These are phyloP conservation scores for Klebsormidium nitens DNA, from an alignment of 139 green algal genomes.

Conservation along the genomic window DNA sequence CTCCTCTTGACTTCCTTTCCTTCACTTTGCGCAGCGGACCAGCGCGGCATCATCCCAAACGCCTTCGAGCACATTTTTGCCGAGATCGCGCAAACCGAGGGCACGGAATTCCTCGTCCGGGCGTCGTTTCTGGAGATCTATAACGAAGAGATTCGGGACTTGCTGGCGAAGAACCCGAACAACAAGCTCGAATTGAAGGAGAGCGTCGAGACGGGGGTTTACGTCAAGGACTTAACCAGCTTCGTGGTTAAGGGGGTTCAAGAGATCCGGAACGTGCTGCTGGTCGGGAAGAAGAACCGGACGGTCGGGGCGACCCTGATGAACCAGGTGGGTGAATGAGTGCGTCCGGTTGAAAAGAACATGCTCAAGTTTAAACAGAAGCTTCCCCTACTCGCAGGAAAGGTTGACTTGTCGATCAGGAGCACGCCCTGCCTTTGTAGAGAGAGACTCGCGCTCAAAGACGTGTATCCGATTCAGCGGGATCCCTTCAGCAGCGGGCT, in stretches of 20 bases:
- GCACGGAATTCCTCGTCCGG: constrained; percentile 67
- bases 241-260: constrained; percentile 73
- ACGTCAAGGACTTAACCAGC: constrained; percentile 72
- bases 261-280: constrained; percentile 70
- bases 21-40: no score
- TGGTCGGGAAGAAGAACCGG: constrained; percentile 76
- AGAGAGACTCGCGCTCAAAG: no score
- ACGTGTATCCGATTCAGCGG: no score
- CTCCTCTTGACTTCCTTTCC: no score
- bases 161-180: constrained; percentile 55
- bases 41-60: constrained; percentile 72
- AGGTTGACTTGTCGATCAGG: no score
- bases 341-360: no score
- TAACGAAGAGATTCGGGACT: constrained; percentile 74
- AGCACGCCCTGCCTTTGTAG: no score
- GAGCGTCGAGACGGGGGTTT: constrained; percentile 66
- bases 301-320: constrained; percentile 73
- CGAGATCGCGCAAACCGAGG: constrained; percentile 48
- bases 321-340: no score
- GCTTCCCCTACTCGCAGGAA: neutral
- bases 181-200: constrained; percentile 72
- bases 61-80: constrained; percentile 72
- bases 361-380: neutral
- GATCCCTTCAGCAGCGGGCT: no score
- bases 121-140: constrained; percentile 85